Evolutionary conservation across 257 asterid genomes (phyloP), one percentile per base, ranked within the genome.

Genomic region (Echites panduratus): DNA sequence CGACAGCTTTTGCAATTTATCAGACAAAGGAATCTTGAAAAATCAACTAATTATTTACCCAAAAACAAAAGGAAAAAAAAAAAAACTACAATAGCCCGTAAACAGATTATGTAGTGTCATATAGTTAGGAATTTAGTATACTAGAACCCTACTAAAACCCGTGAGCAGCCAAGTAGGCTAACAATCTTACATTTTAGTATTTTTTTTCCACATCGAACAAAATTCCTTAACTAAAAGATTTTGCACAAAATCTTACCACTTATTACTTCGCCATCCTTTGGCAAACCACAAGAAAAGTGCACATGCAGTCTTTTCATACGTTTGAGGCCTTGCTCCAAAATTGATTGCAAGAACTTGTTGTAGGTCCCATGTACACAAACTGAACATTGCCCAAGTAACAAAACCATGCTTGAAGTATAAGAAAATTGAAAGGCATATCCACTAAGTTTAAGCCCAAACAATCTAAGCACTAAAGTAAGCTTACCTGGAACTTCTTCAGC

Each of bases 311-410:
- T 89, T 79, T 85, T 81, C 98, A 95, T 95, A 80, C 96, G 90
- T 63, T 90, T 95, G 71, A 95, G 96, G 65, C 99, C 99, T 75
- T 79, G 86, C 72, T 79, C 86, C 76, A 87, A 78, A 74, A 95
- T 95, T 47, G 95, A 87, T 57, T 86, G 93, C 91, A 95, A 83
- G 79, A 85, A 82, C 61, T 53, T 87, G 82, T 74, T 87, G 84
- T 95, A 95, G 72, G 98, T 92, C 77, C 98, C 99, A 73, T 95
- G 99, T 71, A 90, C 98, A 73, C 99, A 95, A 71, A 89, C 99
- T 94, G 84, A 78, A 76, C 14, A 77, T 44, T 70, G 67, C 43
- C 43, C 82, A 72, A 78, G 53, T 22, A 16, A 17, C 40, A 73
- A 48, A 62, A 63, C 66, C 24, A 16, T 44, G 7, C 13, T 3